A percentile compares a stretch with the other conserved stretches of the same genome.
Conservation (phyloP, 2,329 filamentous ascomycete genomes). For the Paracoccidioides lutzii region DNA sequence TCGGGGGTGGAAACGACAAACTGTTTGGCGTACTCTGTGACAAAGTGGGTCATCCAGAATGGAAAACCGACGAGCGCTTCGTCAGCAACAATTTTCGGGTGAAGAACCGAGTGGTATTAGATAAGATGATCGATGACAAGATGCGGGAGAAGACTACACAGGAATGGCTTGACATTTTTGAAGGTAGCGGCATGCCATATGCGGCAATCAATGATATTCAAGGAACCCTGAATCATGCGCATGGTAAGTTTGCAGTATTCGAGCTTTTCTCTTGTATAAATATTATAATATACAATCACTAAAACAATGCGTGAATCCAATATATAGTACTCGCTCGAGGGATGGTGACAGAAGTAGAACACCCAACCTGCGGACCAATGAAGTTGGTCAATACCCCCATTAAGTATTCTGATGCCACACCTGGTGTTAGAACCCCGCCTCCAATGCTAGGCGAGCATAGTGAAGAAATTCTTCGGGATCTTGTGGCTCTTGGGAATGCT, state of each 20-base stretch:
- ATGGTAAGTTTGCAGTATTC: conserved; percentile 43
- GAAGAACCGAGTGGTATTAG: conserved; percentile 59
- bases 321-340: conserved; percentile 52
- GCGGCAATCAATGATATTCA: conserved; percentile 91
- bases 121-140: conserved; percentile 62
- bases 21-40: conserved; percentile 49
- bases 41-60: conserved; percentile 44
- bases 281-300: conserved; percentile 3
- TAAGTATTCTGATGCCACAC: conserved; percentile 76
- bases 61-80: conserved; percentile 45
- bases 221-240: conserved; percentile 66
- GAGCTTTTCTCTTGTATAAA: background rate
- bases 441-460: conserved; percentile 83
- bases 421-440: conserved; percentile 62
- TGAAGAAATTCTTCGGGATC: conserved; percentile 54
- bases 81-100: conserved; percentile 48
- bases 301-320: background rate
- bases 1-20: conserved; percentile 52
- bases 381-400: conserved; percentile 89
- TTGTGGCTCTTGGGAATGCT: conserved; percentile 47
- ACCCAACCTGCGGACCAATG: conserved; percentile 69
- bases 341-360: conserved; percentile 84
- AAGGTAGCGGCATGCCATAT: conserved; percentile 88
- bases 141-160: conserved; percentile 66
- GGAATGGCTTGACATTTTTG: conserved; percentile 76